Evolutionary conservation across 2,329 filamentous ascomycete genomes (phyloP), one percentile per base, ranked within the genome.

Genomic region (Cordyceps cateniannulata): DNA sequence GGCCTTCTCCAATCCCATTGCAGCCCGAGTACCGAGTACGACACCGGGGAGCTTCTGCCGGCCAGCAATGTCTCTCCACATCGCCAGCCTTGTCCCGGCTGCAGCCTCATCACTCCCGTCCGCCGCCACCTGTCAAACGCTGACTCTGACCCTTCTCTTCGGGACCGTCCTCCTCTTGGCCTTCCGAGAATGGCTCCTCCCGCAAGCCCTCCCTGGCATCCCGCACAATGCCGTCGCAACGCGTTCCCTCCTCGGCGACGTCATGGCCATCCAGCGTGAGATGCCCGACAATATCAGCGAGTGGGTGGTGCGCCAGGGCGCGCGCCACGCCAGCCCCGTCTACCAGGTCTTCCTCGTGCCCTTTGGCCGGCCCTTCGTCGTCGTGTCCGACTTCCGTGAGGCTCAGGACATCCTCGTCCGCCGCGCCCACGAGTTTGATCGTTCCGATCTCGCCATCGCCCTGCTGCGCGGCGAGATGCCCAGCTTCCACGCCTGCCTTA

Each of bases 311-410:
- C 68, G 65, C 68, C 54, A 71, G 32, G 45, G 58, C 10, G 68
- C 9, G 70, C 69, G 68, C 10, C 70, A 75, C 51, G 64, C 74
- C 6, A 73, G 72, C 12, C 76, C 78, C 0, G 71, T 82, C 61
- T 66, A 76, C 6, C 81, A 84, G 64, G 68, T 77, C 6, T 82
- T 82, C 65, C 66, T 80, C 57, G 68, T 69, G 7, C 79, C 80
- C 1, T 71, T 79, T 18, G 63, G 65, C 1, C 69, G 69, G 29
- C 81, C 79, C 2, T 74, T 71, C 66, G 69, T 83, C 1, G 60
- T 82, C 4, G 63, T 82, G 4, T 69, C 72, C 22, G 78, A 68
- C 59, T 74, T 70, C 10, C 68, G 69, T 3, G 77, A 79, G 66
- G 67, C 69, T 18, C 75, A 79, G 64, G 78, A 80, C 63, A 71